These are phyloP conservation scores for Hyaloperonospora brassicae DNA, from an alignment of 352 stramenopile species.

Conservation along the genomic window DNA sequence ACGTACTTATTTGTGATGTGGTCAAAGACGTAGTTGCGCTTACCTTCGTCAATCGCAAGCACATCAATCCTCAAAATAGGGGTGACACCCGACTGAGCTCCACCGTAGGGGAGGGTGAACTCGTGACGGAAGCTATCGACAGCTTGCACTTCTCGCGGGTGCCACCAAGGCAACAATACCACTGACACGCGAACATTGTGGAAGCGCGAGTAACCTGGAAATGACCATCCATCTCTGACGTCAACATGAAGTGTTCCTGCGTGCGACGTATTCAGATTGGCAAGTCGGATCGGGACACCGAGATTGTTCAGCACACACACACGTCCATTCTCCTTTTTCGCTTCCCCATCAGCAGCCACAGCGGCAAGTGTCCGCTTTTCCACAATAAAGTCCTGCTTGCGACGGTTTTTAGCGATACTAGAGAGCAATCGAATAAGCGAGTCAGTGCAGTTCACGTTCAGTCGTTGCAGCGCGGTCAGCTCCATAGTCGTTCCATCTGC, in stretches of 20 bases:
- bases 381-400: slow-evolving; percentile 61
- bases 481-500: slow-evolving; percentile 57
- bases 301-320: slow-evolving; percentile 87
- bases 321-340: slow-evolving; percentile 76
- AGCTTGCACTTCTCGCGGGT: slow-evolving; percentile 57
- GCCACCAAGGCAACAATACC: slow-evolving; percentile 81
- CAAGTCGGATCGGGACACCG: slow-evolving; percentile 78
- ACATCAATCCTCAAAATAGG: slow-evolving; percentile 79
- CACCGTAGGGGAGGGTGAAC: slow-evolving; percentile 75
- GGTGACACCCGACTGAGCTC: slow-evolving; percentile 79
- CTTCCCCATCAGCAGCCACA: slow-evolving; percentile 68
- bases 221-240: slow-evolving; percentile 79
- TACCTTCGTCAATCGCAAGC: slow-evolving; percentile 54
- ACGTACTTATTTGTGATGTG: slow-evolving; percentile 81
- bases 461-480: slow-evolving; percentile 72
- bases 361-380: slow-evolving; percentile 70
- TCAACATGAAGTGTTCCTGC: slow-evolving; percentile 74
- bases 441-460: slow-evolving; percentile 85
- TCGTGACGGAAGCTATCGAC: slow-evolving; percentile 75
- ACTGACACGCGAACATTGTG: slow-evolving; percentile 81
- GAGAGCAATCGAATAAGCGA: slow-evolving; percentile 72
- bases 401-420: slow-evolving; percentile 68
- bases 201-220: slow-evolving; percentile 72
- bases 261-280: slow-evolving; percentile 83
- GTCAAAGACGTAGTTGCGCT: slow-evolving; percentile 81